Conservation (phyloP, 495 filamentous ascomycete species). For the Chlorociboria aeruginascens region DNA sequence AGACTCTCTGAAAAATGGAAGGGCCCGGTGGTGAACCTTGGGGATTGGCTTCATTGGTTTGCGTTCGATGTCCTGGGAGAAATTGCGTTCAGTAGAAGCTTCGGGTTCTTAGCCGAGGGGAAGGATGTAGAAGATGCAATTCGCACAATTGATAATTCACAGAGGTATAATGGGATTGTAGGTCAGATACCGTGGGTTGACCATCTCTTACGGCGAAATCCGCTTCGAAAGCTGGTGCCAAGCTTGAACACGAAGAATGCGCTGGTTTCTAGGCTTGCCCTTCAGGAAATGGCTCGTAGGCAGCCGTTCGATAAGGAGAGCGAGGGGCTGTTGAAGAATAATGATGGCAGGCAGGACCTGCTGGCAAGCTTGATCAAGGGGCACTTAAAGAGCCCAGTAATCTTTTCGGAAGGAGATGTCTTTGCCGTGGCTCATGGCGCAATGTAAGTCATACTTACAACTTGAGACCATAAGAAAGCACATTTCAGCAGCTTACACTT, state of each 20-base stretch:
- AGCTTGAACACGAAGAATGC: slow-evolving; percentile 32
- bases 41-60: slow-evolving; percentile 40
- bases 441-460: slow-evolving; percentile 26
- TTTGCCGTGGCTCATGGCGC: slow-evolving; percentile 43
- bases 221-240: slow-evolving; percentile 27
- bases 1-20: slow-evolving; percentile 28
- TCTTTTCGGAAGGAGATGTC: slow-evolving; percentile 37
- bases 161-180: slow-evolving; percentile 42
- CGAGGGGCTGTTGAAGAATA: slow-evolving; percentile 25
- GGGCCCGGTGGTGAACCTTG: slow-evolving; percentile 27
- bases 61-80: slow-evolving; percentile 49
- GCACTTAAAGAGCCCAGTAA: slow-evolving; percentile 32
- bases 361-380: slow-evolving; percentile 34
- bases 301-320: slow-evolving; percentile 31
- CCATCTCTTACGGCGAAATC: slow-evolving; percentile 32
- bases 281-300: slow-evolving; percentile 34
- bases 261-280: slow-evolving; percentile 37
- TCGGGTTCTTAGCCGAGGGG: slow-evolving; percentile 49
- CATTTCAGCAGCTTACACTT: not conserved
- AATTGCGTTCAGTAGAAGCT: slow-evolving; percentile 50
- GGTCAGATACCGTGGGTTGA: slow-evolving; percentile 39
- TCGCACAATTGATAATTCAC: slow-evolving; percentile 38
- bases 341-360: slow-evolving; percentile 36
- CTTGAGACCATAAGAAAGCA: not conserved
- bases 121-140: slow-evolving; percentile 45